Conservation (phyloP, 2,329 filamentous ascomycete species). For the Tricladium varicosporioides region DNA sequence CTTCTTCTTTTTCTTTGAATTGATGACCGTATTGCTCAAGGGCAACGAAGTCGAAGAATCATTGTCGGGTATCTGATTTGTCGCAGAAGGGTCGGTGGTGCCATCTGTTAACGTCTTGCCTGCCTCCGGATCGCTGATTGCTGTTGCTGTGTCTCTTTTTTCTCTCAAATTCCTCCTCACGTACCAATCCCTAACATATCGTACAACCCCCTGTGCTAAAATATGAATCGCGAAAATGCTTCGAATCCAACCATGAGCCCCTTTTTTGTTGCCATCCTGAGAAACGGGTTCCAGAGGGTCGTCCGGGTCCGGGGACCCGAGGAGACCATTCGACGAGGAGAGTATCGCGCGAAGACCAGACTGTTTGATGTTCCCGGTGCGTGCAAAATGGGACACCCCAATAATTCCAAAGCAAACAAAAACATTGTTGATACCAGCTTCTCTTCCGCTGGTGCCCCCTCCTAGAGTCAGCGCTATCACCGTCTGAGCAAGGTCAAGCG, state of each 20-base stretch:
- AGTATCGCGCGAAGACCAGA: slow-evolving; percentile 29
- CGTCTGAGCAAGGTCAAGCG: slow-evolving; percentile 86
- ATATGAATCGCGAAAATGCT: slow-evolving; percentile 74
- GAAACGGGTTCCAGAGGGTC: slow-evolving; percentile 45
- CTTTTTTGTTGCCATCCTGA: slow-evolving; percentile 51
- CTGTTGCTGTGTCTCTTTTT: slow-evolving; percentile 50
- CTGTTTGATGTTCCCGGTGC: slow-evolving; percentile 27
- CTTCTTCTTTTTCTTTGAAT: slow-evolving; percentile 80
- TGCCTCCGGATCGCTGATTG: slow-evolving; percentile 60
- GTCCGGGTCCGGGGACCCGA: slow-evolving; percentile 37
- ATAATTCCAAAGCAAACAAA: slow-evolving; percentile 71
- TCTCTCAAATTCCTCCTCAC: slow-evolving; percentile 48
- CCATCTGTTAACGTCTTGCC: slow-evolving; percentile 51
- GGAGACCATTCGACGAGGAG: slow-evolving; percentile 25
- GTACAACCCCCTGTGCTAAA: slow-evolving; percentile 68
- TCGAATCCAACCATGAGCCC: slow-evolving; percentile 63
- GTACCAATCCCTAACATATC: slow-evolving; percentile 69
- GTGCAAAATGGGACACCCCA: slow-evolving; percentile 32
- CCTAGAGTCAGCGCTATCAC: slow-evolving; percentile 90
- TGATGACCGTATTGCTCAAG: slow-evolving; percentile 42
- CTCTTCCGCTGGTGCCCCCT: slow-evolving; percentile 69
- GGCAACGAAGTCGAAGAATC: slow-evolving; percentile 26
- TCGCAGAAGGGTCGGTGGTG: slow-evolving; percentile 43
- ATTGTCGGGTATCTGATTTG: slow-evolving; percentile 23
- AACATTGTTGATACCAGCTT: slow-evolving; percentile 69